Conservation (phyloP, 768 basidiomycete species). For the Xerocomellus chrysenteron region DNA sequence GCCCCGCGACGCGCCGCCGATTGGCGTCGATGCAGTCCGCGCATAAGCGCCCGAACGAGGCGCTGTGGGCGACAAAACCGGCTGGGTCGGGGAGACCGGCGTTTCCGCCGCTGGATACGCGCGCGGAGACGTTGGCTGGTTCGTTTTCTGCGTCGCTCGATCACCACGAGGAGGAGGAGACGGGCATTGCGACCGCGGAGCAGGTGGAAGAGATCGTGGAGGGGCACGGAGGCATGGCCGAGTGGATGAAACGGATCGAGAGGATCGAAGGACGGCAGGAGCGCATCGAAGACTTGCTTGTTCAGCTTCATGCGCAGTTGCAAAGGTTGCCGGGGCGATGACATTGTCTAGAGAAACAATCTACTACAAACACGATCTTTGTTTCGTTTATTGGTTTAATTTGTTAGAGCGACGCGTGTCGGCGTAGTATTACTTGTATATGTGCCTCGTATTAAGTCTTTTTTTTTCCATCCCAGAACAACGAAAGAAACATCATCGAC, state of each 20-base stretch:
- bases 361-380: not conserved
- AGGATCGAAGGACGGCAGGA: slow-evolving; percentile 45
- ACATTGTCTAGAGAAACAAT: not conserved
- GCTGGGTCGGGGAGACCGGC: slow-evolving; percentile 9
- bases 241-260: slow-evolving; percentile 37
- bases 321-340: not conserved
- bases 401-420: not conserved
- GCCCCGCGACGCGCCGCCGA: slow-evolving; percentile 40
- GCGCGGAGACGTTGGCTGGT: slow-evolving; percentile 16
- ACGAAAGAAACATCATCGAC: not conserved
- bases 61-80: slow-evolving; percentile 1
- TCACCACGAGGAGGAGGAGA: slow-evolving; percentile 3
- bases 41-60: slow-evolving; percentile 15
- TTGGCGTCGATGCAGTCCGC: slow-evolving; percentile 34
- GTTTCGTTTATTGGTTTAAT: not conserved
- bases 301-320: slow-evolving; percentile 28
- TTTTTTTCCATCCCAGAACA: not conserved
- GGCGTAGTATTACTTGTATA: not conserved
- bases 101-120: slow-evolving; percentile 25
- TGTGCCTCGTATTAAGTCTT: not conserved
- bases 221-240: slow-evolving; percentile 26
- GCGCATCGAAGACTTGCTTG: slow-evolving; percentile 48
- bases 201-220: slow-evolving; percentile 28
- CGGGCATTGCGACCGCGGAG: slow-evolving; percentile 23
- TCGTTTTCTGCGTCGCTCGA: slow-evolving; percentile 31